Percentiles rank a stretch among this genome's conserved stretches.
These are phyloP conservation scores for Diphasiastrum complanatum DNA, from an alignment of 83 land plant species.

Conservation along the genomic window DNA sequence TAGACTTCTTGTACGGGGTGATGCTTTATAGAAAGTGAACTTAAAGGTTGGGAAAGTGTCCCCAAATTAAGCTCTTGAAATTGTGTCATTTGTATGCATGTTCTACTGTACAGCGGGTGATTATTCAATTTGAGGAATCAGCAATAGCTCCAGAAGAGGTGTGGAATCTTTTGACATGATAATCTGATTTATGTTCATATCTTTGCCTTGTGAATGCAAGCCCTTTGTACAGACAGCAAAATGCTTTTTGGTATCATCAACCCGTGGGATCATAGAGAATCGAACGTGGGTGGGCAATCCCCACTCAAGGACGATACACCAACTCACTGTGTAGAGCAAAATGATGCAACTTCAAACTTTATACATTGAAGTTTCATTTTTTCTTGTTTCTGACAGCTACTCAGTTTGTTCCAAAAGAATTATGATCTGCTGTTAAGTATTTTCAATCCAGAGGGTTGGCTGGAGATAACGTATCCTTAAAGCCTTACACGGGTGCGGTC, in stretches of 20 bases:
- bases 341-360: no score
- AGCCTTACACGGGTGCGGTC: not conserved
- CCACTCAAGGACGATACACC: constrained; percentile 1
- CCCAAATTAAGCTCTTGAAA: not conserved
- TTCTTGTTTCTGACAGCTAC: constrained; percentile 35
- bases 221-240: constrained; percentile 1
- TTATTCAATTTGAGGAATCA: constrained; percentile 58
- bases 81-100: not conserved
- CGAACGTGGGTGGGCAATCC: not conserved
- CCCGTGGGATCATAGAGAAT: not conserved
- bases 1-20: not conserved
- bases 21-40: not conserved
- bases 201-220: no score
- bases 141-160: constrained; percentile 73
- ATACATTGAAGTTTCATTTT: not conserved
- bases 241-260: not conserved
- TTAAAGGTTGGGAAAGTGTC: not conserved
- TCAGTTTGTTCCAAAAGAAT: constrained; percentile 70
- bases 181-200: no score
- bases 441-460: constrained; percentile 96
- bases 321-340: not conserved
- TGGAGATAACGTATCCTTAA: constrained; percentile 85
- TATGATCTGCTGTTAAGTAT: constrained; percentile 75
- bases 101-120: constrained; percentile 52
- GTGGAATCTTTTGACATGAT: no score